phyloP scores from a whole-genome alignment of 208 protist species.

The Wallacemonas collosoma region DNA sequence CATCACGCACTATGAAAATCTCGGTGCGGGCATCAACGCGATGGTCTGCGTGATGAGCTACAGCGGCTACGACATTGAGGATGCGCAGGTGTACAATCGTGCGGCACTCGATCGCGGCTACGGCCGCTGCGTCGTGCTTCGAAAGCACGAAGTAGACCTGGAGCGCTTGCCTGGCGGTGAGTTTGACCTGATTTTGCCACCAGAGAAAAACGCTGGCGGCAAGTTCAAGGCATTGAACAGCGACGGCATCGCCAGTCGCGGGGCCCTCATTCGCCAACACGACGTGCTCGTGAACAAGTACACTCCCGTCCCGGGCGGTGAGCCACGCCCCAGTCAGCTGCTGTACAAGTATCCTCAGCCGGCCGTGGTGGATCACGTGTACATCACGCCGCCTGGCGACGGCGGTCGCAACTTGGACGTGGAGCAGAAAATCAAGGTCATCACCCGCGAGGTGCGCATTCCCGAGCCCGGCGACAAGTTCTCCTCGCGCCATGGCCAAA shows the following conservation, averaged over 20 bases:
- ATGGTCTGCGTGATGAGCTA: constrained; percentile 99
- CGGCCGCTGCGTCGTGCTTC: constrained; percentile 93
- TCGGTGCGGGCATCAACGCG: constrained; percentile 99
- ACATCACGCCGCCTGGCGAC: constrained; percentile 88
- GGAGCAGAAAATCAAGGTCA: constrained; percentile 95
- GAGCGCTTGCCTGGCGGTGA: constrained; percentile 63
- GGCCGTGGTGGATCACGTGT: constrained; percentile 95
- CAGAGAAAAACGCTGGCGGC: constrained; percentile 51
- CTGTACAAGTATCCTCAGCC: constrained; percentile 93
- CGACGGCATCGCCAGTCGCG: constrained; percentile 94
- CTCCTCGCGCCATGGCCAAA: constrained; percentile 99
- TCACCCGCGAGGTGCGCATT: constrained; percentile 91
- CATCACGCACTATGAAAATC: constrained; percentile 94
- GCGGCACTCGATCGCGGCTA: constrained; percentile 97
- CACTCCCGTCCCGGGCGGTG: constrained; percentile 51
- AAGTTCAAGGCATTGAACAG: constrained; percentile 88
- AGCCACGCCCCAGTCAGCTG: constrained; percentile 66
- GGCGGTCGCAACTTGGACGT: constrained; percentile 83
- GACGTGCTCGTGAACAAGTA: constrained; percentile 97
- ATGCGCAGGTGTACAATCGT: constrained; percentile 99
- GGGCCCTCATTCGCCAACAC: constrained; percentile 84
- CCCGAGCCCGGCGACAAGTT: constrained; percentile 99
- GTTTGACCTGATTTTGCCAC: constrained; percentile 76
- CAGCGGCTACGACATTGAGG: constrained; percentile 99
- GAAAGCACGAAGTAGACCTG: constrained; percentile 89